Percentiles rank a stretch among this genome's conserved stretches.
Evolutionary conservation across 78 protist genomes (phyloP).

Genomic region (Dictyostelium citrinum): DNA sequence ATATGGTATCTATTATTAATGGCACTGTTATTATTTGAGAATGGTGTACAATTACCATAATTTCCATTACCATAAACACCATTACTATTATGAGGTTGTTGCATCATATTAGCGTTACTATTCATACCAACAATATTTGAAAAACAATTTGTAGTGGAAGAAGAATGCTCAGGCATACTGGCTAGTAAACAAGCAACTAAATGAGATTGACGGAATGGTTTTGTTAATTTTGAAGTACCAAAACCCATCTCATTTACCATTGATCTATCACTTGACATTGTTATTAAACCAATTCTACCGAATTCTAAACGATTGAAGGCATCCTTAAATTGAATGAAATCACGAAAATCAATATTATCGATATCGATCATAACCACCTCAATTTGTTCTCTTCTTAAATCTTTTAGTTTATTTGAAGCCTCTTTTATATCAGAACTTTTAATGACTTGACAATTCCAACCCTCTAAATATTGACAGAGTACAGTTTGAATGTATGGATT

Average conservation of each 20-base stretch:
- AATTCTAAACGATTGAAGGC: background rate
- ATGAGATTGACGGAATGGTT: conserved; percentile 62
- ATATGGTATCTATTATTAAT: background rate
- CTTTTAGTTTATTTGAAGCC: background rate
- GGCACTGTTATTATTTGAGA: background rate
- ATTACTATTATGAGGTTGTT: background rate
- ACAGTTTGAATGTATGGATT: background rate
- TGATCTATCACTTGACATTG: conserved; percentile 41
- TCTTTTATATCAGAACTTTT: background rate
- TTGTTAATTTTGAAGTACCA: conserved; percentile 40
- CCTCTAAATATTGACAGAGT: background rate
- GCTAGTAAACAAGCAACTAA: conserved; percentile 34
- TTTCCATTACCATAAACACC: conserved; percentile 4
- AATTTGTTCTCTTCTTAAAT: background rate
- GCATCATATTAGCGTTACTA: background rate
- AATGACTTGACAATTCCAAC: conserved; percentile 30
- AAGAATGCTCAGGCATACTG: conserved; percentile 21
- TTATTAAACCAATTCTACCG: conserved; percentile 38
- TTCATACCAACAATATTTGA: background rate
- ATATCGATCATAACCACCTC: conserved; percentile 25
- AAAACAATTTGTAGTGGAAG: background rate
- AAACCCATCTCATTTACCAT: conserved; percentile 46
- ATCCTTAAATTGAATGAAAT: conserved; percentile 23
- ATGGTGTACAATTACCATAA: background rate
- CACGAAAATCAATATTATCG: background rate